These are phyloP conservation scores for Piloderma croceum DNA, from an alignment of 768 basidiomycete species.

Conservation along the genomic window DNA sequence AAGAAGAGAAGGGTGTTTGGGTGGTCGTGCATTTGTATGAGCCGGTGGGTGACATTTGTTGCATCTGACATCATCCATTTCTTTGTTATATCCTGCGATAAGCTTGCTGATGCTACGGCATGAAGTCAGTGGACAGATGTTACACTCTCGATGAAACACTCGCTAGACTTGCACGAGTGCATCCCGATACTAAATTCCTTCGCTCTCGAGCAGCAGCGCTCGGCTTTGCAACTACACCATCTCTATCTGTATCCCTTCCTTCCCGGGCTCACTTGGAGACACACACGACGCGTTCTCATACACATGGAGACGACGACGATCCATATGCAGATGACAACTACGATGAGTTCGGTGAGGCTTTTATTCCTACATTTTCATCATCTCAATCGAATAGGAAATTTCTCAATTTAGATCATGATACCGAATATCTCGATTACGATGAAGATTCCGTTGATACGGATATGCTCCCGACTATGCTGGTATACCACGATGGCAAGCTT, in stretches of 20 bases:
- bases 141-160: constrained; percentile 64
- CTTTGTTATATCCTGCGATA: constrained; percentile 1
- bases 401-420: no score
- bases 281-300: constrained; percentile 5
- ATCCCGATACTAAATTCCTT: constrained; percentile 76
- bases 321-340: constrained; percentile 35
- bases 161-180: constrained; percentile 58
- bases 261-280: no score
- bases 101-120: constrained; percentile 2
- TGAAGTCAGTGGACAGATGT: constrained; percentile 71
- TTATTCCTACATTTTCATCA: no score
- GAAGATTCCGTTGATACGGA: constrained; percentile 72
- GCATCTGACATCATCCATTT: not conserved
- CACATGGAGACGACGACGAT: constrained; percentile 42
- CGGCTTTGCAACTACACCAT: constrained; percentile 54
- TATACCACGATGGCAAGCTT: constrained; percentile 76
- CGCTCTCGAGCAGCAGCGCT: constrained; percentile 70
- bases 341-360: no score
- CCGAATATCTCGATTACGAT: constrained; percentile 34
- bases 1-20: constrained; percentile 64
- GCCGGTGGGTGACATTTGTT: constrained; percentile 44
- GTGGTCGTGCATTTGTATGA: constrained; percentile 86
- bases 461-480: constrained; percentile 72
- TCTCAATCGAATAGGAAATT: no score
- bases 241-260: no score